These are phyloP conservation scores for Elongisporangium anandrum DNA, from an alignment of 352 stramenopile species.

Conservation along the genomic window DNA sequence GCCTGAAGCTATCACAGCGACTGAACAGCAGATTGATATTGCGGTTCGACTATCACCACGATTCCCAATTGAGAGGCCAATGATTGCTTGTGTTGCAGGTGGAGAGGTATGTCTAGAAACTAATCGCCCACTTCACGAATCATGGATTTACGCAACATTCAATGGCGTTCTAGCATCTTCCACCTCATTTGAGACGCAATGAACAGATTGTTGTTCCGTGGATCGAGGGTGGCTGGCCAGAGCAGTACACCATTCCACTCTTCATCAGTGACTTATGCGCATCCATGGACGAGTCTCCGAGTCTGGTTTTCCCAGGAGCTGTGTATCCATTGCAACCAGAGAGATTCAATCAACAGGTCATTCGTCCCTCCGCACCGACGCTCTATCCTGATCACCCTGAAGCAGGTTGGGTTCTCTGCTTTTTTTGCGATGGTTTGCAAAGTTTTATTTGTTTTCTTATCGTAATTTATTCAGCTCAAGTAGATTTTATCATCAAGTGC, in stretches of 20 bases:
- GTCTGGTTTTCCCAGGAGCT: slow-evolving; percentile 1
- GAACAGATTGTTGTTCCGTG: slow-evolving; percentile 42
- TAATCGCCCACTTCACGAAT: too few relatives aligned
- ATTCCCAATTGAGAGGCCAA: slow-evolving; percentile 38
- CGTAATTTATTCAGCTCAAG: slow-evolving; percentile 4
- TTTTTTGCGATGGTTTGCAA: background rate
- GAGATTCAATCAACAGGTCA: background rate
- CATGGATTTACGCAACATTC: background rate
- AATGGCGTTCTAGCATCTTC: background rate
- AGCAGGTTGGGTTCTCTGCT: slow-evolving; percentile 6
- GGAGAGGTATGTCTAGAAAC: slow-evolving; percentile 26
- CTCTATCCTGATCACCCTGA: slow-evolving; percentile 11
- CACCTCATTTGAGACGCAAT: slow-evolving; percentile 10
- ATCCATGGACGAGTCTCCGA: slow-evolving; percentile 13
- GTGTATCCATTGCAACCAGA: slow-evolving; percentile 13
- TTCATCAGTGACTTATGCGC: slow-evolving; percentile 52
- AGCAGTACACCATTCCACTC: slow-evolving; percentile 38
- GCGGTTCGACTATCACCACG: slow-evolving; percentile 29
- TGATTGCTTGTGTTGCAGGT: slow-evolving; percentile 42
- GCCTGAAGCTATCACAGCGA: slow-evolving; percentile 25
- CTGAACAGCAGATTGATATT: slow-evolving; percentile 34
- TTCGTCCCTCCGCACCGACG: slow-evolving; percentile 31
- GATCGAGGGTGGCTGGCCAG: slow-evolving; percentile 48
- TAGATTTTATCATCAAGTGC: slow-evolving; percentile 50
- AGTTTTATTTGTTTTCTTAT: slow-evolving; percentile 4